Conservation (phyloP, 495 filamentous ascomycete genomes). For the Neurospora cerealis region DNA sequence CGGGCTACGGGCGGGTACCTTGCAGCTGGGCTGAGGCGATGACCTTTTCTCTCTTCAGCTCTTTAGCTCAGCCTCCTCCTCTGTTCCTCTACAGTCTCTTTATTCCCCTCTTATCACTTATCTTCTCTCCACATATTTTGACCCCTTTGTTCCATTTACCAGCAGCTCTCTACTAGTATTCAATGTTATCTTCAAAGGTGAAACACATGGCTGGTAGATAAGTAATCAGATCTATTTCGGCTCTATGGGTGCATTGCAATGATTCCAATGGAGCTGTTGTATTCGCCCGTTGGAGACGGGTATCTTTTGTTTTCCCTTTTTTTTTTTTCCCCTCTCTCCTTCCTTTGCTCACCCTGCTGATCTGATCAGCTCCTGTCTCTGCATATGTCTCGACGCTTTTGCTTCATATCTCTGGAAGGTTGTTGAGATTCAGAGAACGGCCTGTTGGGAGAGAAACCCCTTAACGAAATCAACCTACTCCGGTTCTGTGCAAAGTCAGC, state of each 20-base stretch:
- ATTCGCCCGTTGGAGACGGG: not conserved
- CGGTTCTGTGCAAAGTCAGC: not conserved
- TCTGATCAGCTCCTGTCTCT: not conserved
- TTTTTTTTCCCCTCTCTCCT: too few relatives aligned
- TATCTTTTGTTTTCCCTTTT: not conserved
- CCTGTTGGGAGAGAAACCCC: not conserved
- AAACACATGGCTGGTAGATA: not conserved
- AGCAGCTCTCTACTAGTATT: too few relatives aligned
- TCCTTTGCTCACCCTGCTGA: not conserved
- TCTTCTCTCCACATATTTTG: not conserved
- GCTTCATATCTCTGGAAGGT: not conserved
- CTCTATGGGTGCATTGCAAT: not conserved
- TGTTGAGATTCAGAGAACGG: not conserved
- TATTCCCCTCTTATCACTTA: not conserved
- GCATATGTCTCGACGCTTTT: not conserved
- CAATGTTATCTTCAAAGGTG: not conserved
- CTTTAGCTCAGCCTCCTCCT: not conserved
- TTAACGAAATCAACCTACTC: not conserved
- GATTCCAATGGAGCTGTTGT: not conserved
- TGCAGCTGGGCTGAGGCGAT: not conserved
- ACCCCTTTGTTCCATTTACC: not conserved
- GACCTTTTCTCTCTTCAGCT: not conserved
- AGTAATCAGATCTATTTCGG: not conserved
- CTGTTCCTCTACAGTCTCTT: not conserved
- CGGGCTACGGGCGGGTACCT: not conserved